phyloP scores from a whole-genome alignment of 1,284 basidiomycete species.

The Rhodotorula sp. region DNA sequence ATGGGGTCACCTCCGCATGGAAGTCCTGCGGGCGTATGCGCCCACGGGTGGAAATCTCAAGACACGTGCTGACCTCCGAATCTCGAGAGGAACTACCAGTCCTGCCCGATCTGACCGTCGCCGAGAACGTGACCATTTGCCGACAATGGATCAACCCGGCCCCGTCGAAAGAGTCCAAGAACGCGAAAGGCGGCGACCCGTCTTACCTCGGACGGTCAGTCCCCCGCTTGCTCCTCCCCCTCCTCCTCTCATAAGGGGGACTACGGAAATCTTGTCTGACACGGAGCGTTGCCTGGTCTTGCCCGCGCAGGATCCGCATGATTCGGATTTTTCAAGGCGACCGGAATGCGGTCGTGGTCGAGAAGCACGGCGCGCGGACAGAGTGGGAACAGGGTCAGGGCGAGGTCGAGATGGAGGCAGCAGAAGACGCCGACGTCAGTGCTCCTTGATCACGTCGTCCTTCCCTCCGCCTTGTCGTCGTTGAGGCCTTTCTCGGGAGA shows the following conservation, averaged over 20 bases:
- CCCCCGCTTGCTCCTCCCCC: background rate
- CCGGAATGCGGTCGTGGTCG: slow-evolving; percentile 23
- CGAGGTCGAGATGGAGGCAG: slow-evolving; percentile 36
- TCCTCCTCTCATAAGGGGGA: background rate
- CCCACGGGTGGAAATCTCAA: too few relatives aligned
- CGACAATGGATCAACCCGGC: slow-evolving; percentile 36
- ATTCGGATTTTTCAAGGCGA: slow-evolving; percentile 32
- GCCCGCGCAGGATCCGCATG: slow-evolving; percentile 21
- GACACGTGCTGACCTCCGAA: background rate
- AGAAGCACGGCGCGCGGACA: slow-evolving; percentile 27
- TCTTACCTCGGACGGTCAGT: slow-evolving; percentile 36
- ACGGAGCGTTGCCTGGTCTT: background rate
- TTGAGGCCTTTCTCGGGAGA: too few relatives aligned
- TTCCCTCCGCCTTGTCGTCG: too few relatives aligned
- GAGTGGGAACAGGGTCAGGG: slow-evolving; percentile 29
- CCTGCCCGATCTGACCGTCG: slow-evolving; percentile 34
- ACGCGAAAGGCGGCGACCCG: slow-evolving; percentile 38
- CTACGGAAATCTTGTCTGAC: background rate
- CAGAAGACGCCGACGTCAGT: slow-evolving; percentile 12
- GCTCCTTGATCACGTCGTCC: background rate
- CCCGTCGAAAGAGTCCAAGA: slow-evolving; percentile 21
- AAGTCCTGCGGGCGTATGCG: too few relatives aligned
- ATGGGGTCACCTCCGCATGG: background rate
- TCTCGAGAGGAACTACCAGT: slow-evolving; percentile 13
- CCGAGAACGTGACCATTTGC: slow-evolving; percentile 36